Percentiles rank a stretch among this genome's conserved stretches.
Conservation (phyloP, 805 yeast genomes). For the Wickerhamiella nectarea region DNA sequence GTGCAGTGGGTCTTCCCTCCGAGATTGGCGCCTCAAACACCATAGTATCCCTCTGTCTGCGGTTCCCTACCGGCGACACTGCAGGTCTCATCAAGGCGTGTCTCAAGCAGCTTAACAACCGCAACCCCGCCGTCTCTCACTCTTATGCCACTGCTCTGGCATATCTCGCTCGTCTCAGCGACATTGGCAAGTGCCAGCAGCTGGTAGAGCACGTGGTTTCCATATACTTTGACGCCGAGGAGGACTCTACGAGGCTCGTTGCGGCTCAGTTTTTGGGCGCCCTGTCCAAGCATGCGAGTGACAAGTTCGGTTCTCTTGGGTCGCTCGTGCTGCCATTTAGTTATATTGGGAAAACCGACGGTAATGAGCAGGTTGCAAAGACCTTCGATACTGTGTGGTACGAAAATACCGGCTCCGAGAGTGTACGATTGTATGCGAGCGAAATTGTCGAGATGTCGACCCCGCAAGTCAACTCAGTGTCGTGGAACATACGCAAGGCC, state of each 20-base stretch:
- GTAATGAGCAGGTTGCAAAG: slow-evolving; percentile 32
- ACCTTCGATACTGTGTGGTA: slow-evolving; percentile 58
- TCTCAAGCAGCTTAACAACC: slow-evolving; percentile 45
- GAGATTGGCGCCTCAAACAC: slow-evolving; percentile 74
- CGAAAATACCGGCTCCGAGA: slow-evolving; percentile 57
- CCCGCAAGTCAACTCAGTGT: slow-evolving; percentile 39
- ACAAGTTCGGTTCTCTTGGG: slow-evolving; percentile 47
- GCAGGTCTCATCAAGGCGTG: slow-evolving; percentile 51
- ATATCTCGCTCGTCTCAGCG: slow-evolving; percentile 51
- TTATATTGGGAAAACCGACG: slow-evolving; percentile 63
- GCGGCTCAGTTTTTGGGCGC: slow-evolving; percentile 53
- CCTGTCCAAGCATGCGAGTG: slow-evolving; percentile 54
- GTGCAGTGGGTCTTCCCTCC: slow-evolving; percentile 79
- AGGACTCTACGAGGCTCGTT: slow-evolving; percentile 32
- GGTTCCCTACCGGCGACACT: slow-evolving; percentile 36
- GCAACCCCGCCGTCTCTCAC: slow-evolving; percentile 56
- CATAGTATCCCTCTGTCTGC: slow-evolving; percentile 46
- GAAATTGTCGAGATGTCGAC: slow-evolving; percentile 51
- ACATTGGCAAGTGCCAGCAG: slow-evolving; percentile 37
- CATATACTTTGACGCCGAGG: slow-evolving; percentile 47
- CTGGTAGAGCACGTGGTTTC: slow-evolving; percentile 39
- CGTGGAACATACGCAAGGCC: slow-evolving; percentile 52
- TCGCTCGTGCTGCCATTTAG: slow-evolving; percentile 62
- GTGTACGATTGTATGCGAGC: slow-evolving; percentile 50
- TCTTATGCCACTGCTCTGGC: slow-evolving; percentile 76